These are phyloP conservation scores for Mortierella sp. DNA, from an alignment of 371 early-diverging fungal species.

Conservation along the genomic window DNA sequence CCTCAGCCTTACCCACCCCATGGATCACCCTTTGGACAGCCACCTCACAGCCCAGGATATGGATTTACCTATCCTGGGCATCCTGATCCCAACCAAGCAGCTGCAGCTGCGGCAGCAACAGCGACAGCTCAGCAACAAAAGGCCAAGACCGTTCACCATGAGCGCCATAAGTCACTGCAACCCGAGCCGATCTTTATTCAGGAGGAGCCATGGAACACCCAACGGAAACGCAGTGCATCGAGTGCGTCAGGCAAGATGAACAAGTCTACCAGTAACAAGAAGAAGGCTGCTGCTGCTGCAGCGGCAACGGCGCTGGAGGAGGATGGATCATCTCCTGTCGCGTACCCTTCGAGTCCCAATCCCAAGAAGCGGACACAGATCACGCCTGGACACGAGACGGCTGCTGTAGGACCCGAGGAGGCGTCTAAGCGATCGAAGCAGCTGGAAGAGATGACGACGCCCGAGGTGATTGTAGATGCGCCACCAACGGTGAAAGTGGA, in stretches of 20 bases:
- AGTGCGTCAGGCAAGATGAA: slow-evolving; percentile 1
- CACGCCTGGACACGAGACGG: slow-evolving; percentile 16
- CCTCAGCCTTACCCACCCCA: slow-evolving; percentile 37
- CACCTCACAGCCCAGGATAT: slow-evolving; percentile 49
- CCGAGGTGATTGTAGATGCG: slow-evolving; percentile 13
- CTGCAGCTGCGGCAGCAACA: slow-evolving; percentile 17
- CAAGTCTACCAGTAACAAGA: slow-evolving; percentile 14
- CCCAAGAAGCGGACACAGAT: slow-evolving; percentile 29
- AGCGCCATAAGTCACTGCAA: background rate
- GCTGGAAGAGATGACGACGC: background rate
- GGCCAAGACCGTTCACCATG: slow-evolving; percentile 4
- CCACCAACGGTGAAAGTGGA: background rate
- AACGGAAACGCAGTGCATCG: slow-evolving; percentile 38
- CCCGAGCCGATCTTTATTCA: slow-evolving; percentile 56
- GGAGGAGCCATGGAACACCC: slow-evolving; percentile 54
- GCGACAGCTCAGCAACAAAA: slow-evolving; percentile 4
- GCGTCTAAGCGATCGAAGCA: slow-evolving; percentile 24
- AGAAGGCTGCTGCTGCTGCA: slow-evolving; percentile 20
- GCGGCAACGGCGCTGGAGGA: slow-evolving; percentile 14
- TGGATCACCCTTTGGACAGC: slow-evolving; percentile 29
- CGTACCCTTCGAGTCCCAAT: slow-evolving; percentile 36
- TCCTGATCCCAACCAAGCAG: slow-evolving; percentile 14
- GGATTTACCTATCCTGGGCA: slow-evolving; percentile 38
- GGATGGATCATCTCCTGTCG: slow-evolving; percentile 26
- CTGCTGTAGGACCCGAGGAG: slow-evolving; percentile 11